Base-by-base conservation (phyloP, 345 rosid genomes). In the Boechera retrofracta region DNA sequence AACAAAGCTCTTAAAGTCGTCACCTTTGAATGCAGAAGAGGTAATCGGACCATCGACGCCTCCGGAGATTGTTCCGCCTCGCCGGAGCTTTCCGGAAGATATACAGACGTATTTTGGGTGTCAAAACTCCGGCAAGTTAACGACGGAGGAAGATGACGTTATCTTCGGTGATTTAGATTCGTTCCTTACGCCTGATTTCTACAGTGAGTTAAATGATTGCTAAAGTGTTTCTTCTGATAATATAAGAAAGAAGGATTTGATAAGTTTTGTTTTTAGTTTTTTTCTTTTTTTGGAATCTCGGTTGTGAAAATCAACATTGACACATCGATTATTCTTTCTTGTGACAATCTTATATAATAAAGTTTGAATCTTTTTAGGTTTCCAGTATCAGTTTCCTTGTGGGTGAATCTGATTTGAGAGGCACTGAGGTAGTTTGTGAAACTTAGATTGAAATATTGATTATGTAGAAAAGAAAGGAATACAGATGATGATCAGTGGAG, bases 101-200 rank as follows among this genome's bases (percentile, higher is more conserved):
- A 82, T 91, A 6, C 94, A 89, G 71, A 94, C 96, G 0, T 91
- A 79, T 73, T 94, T 94, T 9, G 85, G 72, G 61, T 83, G 90
- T 62, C 91, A 86, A 71, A 88, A 86, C 51, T 81, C 91, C 11
- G 80, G 83, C 78, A 75, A 80, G 74, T 82, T 67, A 10, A 79
- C 77, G 3, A 86, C 82, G 24, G 87, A 79, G 13, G 93, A 86
- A 12, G 91, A 89, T 49, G 73, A 89, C 49, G 77, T 79, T 10
- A 80, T 94, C 29, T 94, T 94, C 58, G 86, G 89, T 64, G 94
- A 82, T 56, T 87, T 91, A 41, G 88, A 87, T 81, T 72, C 89
- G n/a, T 77, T 88, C 59, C 80, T 74, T 10, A 79, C 90, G 24
- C 83, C 89, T 1, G 86, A 83, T 78, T 88, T 90, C 78, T 83